Evolutionary conservation across 1,284 basidiomycete species (phyloP).

Genomic region (Lentinus polychrous): DNA sequence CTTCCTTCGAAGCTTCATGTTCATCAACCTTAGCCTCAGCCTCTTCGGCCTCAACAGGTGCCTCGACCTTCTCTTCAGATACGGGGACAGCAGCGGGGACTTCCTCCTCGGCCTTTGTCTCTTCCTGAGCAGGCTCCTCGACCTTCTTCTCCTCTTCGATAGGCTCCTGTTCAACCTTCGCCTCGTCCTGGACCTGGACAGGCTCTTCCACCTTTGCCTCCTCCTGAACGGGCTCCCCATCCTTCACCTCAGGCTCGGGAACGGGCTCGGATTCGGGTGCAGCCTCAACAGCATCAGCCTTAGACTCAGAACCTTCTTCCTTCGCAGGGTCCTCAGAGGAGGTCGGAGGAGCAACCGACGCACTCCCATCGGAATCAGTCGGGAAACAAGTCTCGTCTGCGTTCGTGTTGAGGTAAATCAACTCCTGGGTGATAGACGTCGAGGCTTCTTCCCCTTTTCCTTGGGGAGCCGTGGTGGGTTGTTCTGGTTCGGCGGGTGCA

Average conservation of each 20-base stretch:
- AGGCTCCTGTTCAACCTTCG: not conserved
- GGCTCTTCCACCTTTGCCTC: constrained; percentile 3
- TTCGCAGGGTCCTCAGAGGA: not conserved
- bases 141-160: not conserved
- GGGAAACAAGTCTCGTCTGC: constrained; percentile 6
- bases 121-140: constrained; percentile 8
- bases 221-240: constrained; percentile 1
- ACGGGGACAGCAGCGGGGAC: not conserved
- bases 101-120: constrained; percentile 5
- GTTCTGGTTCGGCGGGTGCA: constrained; percentile 2
- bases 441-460: too few relatives aligned
- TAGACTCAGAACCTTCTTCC: not conserved
- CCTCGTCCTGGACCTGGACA: not conserved
- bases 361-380: not conserved
- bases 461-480: constrained; percentile 5
- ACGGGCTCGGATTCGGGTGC: not conserved
- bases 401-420: constrained; percentile 2
- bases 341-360: too few relatives aligned
- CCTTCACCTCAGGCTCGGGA: not conserved
- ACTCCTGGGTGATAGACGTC: not conserved
- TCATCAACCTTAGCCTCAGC: too few relatives aligned
- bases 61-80: not conserved
- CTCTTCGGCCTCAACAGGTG: not conserved
- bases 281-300: not conserved
- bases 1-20: too few relatives aligned